Base-by-base conservation (phyloP, 2,329 filamentous ascomycete genomes). In the Fusarium continuum region DNA sequence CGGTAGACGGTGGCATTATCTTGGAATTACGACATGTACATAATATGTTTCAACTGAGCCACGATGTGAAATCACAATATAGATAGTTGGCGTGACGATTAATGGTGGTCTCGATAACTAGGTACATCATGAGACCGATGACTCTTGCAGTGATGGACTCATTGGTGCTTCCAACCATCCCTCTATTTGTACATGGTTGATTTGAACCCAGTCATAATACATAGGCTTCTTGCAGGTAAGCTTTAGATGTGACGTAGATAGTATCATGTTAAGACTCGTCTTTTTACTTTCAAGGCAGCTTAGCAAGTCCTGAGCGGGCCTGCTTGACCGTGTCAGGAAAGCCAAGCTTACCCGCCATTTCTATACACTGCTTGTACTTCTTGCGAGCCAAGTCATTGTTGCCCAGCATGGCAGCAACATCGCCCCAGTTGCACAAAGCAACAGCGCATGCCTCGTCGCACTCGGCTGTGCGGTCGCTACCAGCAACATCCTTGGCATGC, bases 371-470 rank as follows among this genome's bases (percentile, higher is more conserved):
- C 49, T 83, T 78, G 72, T 91, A 97, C 71, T 85, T 85, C 67
- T 81, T 82, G 69, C 83, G 83, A 2, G 94, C 93, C 65, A 90
- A 83, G 5, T 79, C 79, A 2, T 81, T 70, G 68, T 91, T 84
- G 2, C 90, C 89, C 57, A 88, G 78, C 84, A 95, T 88, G 65
- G 91, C 87, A 1, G 91, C 89, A 67, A 97, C 89, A 69, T 96
- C 91, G 20, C 88, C 94, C 48, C 97, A 84, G 73, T 96, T 96
- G 75, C 92, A 91, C n/a, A 91, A 87, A 8, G 93, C 91, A 6
- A 90, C 90, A 3, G 90, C 90, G 71, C 93, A 97, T 2, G 90
- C 91, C 52, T 90, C 76, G 73, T 96, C 92, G 72, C 94, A 97
- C 72, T 96, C 92, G 44, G 88, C 83, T 3, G 87, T 91, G 34